Conservation (phyloP, 371 early-diverging fungal genomes). For the Circinella minor region DNA sequence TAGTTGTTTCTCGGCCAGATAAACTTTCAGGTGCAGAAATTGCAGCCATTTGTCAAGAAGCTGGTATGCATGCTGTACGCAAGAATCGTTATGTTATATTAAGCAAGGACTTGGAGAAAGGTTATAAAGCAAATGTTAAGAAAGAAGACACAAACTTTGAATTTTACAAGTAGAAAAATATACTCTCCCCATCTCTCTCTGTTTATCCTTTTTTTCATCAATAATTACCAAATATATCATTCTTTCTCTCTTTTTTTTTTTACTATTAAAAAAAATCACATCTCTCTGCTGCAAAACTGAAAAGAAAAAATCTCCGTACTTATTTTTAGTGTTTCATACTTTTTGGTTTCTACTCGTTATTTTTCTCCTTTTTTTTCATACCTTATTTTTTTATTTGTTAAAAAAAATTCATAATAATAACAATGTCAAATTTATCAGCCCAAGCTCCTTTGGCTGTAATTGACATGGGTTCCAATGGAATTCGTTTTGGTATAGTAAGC, state of each 20-base stretch:
- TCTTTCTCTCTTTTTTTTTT: neutral
- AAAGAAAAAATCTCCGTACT: neutral
- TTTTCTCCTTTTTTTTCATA: neutral
- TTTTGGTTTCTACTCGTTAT: neutral
- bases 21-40: conserved; percentile 99
- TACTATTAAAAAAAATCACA: neutral
- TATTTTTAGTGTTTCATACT: neutral
- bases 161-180: conserved; percentile 80
- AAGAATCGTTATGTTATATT: conserved; percentile 98
- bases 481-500: conserved; percentile 66
- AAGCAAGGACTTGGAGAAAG: conserved; percentile 98
- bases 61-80: conserved; percentile 99
- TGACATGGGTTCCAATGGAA: conserved; percentile 77
- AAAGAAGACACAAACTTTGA: conserved; percentile 95
- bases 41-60: conserved; percentile 99
- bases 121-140: conserved; percentile 96
- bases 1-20: conserved; percentile 97
- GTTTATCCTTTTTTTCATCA: neutral
- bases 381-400: neutral
- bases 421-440: neutral
- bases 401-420: neutral
- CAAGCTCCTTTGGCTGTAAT: conserved; percentile 62
- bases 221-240: neutral
- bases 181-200: neutral
- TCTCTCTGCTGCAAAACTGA: neutral